Percentiles rank a stretch among this genome's conserved stretches.
phyloP scores from a whole-genome alignment of 192 early-diverging fungal genomes.

The Backusella australiensis region DNA sequence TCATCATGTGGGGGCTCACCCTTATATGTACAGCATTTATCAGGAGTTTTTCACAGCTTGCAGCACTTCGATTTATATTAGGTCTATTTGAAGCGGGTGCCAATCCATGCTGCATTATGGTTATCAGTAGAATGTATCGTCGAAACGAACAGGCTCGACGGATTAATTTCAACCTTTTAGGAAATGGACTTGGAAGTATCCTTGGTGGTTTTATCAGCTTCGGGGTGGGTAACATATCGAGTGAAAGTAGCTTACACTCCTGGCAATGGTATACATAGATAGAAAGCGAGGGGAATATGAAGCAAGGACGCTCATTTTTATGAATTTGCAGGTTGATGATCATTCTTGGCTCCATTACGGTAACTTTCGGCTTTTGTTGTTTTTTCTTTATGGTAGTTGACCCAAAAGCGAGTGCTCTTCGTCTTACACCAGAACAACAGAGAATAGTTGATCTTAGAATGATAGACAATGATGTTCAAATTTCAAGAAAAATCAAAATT shows the following conservation, averaged over 20 bases:
- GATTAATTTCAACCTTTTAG: slow-evolving; percentile 7
- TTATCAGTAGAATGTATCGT: slow-evolving; percentile 26
- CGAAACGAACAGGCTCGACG: slow-evolving; percentile 12
- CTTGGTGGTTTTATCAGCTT: slow-evolving; percentile 25
- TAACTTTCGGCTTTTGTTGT: slow-evolving; percentile 11
- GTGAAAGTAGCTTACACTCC: not conserved
- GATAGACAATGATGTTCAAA: slow-evolving; percentile 14
- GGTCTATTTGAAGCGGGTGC: slow-evolving; percentile 29
- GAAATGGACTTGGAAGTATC: slow-evolving; percentile 13
- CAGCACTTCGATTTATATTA: slow-evolving; percentile 17
- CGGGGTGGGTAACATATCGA: slow-evolving; percentile 18
- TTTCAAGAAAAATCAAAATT: slow-evolving; percentile 10
- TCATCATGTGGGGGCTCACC: slow-evolving; percentile 19
- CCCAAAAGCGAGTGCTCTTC: not conserved
- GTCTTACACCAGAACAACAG: not conserved
- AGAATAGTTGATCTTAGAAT: slow-evolving; percentile 9
- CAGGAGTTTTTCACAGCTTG: slow-evolving; percentile 9
- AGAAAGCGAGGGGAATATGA: not conserved
- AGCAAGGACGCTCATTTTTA: not conserved
- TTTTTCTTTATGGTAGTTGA: slow-evolving; percentile 24
- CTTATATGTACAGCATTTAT: slow-evolving; percentile 8
- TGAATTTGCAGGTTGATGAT: slow-evolving; percentile 18
- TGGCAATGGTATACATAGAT: slow-evolving; percentile 30
- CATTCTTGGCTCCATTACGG: slow-evolving; percentile 24
- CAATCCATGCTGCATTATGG: slow-evolving; percentile 15